Base-by-base conservation (phyloP, 1,284 basidiomycete species). In the Sparassis latifolia region DNA sequence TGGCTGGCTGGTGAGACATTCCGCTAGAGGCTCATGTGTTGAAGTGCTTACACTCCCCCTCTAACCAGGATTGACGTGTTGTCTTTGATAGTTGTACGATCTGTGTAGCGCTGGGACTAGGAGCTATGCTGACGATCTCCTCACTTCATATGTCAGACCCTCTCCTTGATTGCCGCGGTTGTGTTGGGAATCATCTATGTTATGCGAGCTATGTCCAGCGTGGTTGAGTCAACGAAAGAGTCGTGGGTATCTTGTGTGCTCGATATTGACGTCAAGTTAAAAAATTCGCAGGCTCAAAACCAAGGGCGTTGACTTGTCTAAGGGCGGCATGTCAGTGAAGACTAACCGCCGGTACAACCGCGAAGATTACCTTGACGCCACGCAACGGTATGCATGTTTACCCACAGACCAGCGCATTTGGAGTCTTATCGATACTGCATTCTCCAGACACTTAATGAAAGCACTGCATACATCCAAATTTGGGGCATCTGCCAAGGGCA, bases 331-430 rank as follows among this genome's bases (percentile, higher is more conserved):
- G 20, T 76, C 79, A 0, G 72, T 88, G 39, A 85, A 84, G 64
- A 86, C 84, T 0, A 63, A 72, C 30, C 76, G 72, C 53, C 72
- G 75, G 5, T 74, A 82, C 54, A 77, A 80, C 51, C 69, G 79
- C 38, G 78, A 83, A 45, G 74, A 77, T 44, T 86, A 88, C 54
- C 69, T 86, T 7, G 84, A 86, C 59, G 82, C 83, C 4, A 86
- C 84, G 6, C 85, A 86, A 61, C 70, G 84, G 84, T 85, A 52
- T 55, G 75, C 68, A 28, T 37, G 20, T 20, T 20, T 20, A 1
- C 20, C 20, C 20, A 20, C 20, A 20, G 20, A 20, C 20, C 20
- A 20, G 20, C 20, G 20, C 20, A 20, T 20, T 20, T 20, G 20
- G 20, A 20, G 20, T 20, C 20, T 20, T 20, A 20, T 20, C 20